Evolutionary conservation across 208 protist species (phyloP).

Genomic region (Leishmania braziliensis): DNA sequence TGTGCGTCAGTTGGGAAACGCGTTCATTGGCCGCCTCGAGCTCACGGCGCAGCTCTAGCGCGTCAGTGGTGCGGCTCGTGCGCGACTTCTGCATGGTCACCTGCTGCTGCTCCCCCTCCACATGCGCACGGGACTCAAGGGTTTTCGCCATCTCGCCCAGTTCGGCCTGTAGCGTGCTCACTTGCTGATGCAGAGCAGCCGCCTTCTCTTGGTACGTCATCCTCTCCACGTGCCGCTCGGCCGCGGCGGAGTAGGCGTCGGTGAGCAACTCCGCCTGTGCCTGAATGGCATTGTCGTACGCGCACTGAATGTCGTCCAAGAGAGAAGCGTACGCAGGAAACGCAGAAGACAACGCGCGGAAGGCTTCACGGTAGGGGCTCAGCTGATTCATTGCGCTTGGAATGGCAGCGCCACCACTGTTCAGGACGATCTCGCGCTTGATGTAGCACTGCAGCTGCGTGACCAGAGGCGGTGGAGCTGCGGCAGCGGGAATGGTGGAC

Average conservation of each 20-base stretch:
- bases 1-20: not conserved
- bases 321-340: conserved; percentile 74
- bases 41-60: conserved; percentile 37
- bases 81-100: conserved; percentile 4
- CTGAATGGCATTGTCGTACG: conserved; percentile 85
- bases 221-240: conserved; percentile 23
- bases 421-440: conserved; percentile 39
- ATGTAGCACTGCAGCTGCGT: conserved; percentile 48
- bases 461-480: conserved; percentile 21
- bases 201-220: conserved; percentile 29
- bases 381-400: conserved; percentile 53
- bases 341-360: conserved; percentile 62
- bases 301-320: conserved; percentile 69
- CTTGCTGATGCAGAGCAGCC: conserved; percentile 34
- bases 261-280: conserved; percentile 69
- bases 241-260: conserved; percentile 39
- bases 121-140: conserved; percentile 28
- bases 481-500: conserved; percentile 12
- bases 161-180: conserved; percentile 39
- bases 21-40: conserved; percentile 33
- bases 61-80: conserved; percentile 11
- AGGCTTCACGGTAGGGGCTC: conserved; percentile 74
- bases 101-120: conserved; percentile 19
- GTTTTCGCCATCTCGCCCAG: conserved; percentile 39
- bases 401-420: conserved; percentile 9